phyloP scores from a whole-genome alignment of 768 basidiomycete genomes.

The Mycena sanguinolenta region DNA sequence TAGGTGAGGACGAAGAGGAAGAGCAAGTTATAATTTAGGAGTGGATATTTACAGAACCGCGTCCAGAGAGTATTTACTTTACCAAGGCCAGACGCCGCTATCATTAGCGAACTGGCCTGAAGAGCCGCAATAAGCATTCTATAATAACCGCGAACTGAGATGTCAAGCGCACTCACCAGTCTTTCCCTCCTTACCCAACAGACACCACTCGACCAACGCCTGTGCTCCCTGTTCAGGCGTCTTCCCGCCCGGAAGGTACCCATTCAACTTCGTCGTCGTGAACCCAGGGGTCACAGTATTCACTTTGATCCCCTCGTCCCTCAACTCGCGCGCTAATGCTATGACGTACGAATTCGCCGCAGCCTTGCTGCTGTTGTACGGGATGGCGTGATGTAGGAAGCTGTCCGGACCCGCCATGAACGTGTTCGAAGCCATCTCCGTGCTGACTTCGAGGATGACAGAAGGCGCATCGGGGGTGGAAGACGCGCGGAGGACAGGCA shows the following conservation, averaged over 20 bases:
- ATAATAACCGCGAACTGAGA: too few relatives aligned
- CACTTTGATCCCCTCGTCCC: constrained; percentile 65
- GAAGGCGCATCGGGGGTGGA: constrained; percentile 34
- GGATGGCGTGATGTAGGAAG: constrained; percentile 48
- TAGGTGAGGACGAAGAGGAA: too few relatives aligned
- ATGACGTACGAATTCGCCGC: too few relatives aligned
- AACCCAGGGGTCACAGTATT: constrained; percentile 77
- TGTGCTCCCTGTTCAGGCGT: constrained; percentile 49
- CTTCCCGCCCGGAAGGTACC: constrained; percentile 54
- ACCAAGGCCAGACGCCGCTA: too few relatives aligned
- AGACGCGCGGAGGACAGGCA: constrained; percentile 40
- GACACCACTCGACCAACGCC: constrained; percentile 39
- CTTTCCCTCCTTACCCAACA: not conserved
- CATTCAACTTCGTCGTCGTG: constrained; percentile 58
- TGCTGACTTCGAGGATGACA: constrained; percentile 57
- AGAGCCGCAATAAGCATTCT: too few relatives aligned
- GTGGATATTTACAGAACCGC: too few relatives aligned
- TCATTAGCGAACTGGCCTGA: too few relatives aligned
- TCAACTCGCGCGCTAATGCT: too few relatives aligned
- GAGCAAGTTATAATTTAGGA: too few relatives aligned
- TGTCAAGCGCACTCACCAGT: not conserved
- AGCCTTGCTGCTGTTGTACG: constrained; percentile 80
- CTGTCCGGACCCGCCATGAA: too few relatives aligned
- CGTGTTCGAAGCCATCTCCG: constrained; percentile 61
- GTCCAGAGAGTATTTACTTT: too few relatives aligned